phyloP scores from a whole-genome alignment of 208 protist species.

The Trypanosoma grayi region DNA sequence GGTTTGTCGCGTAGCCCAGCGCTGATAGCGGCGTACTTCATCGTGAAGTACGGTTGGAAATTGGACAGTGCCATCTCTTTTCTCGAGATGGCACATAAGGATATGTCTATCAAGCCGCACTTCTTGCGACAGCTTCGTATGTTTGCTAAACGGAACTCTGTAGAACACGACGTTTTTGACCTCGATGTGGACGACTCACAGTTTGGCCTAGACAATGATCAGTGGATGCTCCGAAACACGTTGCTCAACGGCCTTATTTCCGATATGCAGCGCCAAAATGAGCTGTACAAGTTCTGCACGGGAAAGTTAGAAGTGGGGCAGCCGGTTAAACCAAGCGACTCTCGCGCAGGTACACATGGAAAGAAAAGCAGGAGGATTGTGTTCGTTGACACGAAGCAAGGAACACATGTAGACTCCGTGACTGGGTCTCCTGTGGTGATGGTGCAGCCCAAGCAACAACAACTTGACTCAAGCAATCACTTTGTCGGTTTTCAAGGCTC shows the following conservation, averaged over 20 bases:
- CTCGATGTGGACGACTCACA: conserved; percentile 70
- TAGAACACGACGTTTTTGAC: conserved; percentile 85
- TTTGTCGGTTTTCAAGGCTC: conserved; percentile 63
- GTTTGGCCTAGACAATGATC: conserved; percentile 89
- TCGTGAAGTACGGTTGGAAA: conserved; percentile 91
- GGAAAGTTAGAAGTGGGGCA: conserved; percentile 59
- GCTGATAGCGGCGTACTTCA: conserved; percentile 87
- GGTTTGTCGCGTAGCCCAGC: conserved; percentile 81
- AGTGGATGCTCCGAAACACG: conserved; percentile 92
- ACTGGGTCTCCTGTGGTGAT: conserved; percentile 48
- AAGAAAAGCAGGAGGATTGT: conserved; percentile 46
- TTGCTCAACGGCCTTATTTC: conserved; percentile 82
- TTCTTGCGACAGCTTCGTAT: conserved; percentile 86
- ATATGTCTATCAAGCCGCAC: conserved; percentile 88
- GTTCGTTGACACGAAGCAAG: conserved; percentile 78
- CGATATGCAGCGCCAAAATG: conserved; percentile 62
- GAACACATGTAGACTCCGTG: conserved; percentile 43
- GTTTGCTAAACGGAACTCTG: conserved; percentile 78
- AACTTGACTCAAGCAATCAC: conserved; percentile 38
- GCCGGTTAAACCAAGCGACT: conserved; percentile 6
- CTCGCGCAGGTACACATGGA: conserved; percentile 5
- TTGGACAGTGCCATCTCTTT: conserved; percentile 83
- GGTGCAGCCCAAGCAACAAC: conserved; percentile 28
- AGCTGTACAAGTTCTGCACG: conserved; percentile 62
- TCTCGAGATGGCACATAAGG: conserved; percentile 86